Percentiles rank a stretch among this genome's conserved stretches.
These are phyloP conservation scores for Bipolaris victoriae DNA, from an alignment of 2,329 filamentous ascomycete genomes.

Conservation along the genomic window DNA sequence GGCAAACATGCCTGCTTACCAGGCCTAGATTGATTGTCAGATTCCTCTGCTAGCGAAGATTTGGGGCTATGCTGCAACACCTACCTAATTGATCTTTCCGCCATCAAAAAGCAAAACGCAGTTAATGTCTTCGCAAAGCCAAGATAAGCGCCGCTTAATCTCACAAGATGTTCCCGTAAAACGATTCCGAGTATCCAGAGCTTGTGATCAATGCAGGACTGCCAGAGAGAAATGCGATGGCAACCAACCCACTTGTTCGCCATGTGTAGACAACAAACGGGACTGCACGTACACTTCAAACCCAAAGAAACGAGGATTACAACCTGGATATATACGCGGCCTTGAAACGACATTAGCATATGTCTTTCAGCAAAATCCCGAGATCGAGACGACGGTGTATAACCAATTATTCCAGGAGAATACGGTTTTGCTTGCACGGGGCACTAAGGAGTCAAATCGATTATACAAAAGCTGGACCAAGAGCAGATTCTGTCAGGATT, in stretches of 20 bases:
- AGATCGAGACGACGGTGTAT: slow-evolving; percentile 64
- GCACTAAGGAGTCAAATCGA: slow-evolving; percentile 59
- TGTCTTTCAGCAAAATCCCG: slow-evolving; percentile 56
- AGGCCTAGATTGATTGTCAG: not conserved
- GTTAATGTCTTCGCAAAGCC: slow-evolving; percentile 27
- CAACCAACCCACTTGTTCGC: slow-evolving; percentile 67
- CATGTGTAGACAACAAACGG: slow-evolving; percentile 67
- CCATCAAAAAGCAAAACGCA: slow-evolving; percentile 1
- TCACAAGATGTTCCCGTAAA: slow-evolving; percentile 43
- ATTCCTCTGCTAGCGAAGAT: slow-evolving; percentile 1
- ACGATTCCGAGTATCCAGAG: slow-evolving; percentile 68
- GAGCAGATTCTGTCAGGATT: slow-evolving; percentile 65
- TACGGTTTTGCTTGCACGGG: slow-evolving; percentile 58
- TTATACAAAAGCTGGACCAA: slow-evolving; percentile 68
- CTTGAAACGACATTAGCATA: slow-evolving; percentile 67
- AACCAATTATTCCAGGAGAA: slow-evolving; percentile 58
- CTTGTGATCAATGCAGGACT: slow-evolving; percentile 70
- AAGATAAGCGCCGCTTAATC: slow-evolving; percentile 28
- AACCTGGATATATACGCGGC: slow-evolving; percentile 60
- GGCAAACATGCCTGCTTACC: slow-evolving; percentile 1
- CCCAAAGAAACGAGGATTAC: slow-evolving; percentile 76
- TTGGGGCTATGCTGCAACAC: slow-evolving; percentile 1
- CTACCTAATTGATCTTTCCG: not conserved
- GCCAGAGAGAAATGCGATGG: slow-evolving; percentile 77
- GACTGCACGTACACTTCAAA: slow-evolving; percentile 73